Conservation (phyloP, 1,284 basidiomycete genomes). For the Mrakiaceae sp. region DNA sequence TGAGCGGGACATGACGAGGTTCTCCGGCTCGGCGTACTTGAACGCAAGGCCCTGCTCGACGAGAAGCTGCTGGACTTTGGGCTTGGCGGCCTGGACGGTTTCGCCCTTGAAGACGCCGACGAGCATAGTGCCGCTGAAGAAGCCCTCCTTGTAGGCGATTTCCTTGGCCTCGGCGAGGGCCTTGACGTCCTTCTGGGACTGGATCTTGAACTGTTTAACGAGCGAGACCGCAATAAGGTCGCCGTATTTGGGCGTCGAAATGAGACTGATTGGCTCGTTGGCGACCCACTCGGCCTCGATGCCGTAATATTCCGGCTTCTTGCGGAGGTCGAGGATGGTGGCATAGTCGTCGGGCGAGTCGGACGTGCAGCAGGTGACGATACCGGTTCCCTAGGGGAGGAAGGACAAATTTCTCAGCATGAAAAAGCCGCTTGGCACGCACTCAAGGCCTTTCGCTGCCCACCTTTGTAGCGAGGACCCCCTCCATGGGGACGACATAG, state of each 20-base stretch:
- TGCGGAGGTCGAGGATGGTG: slow-evolving; percentile 82
- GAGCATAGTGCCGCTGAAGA: slow-evolving; percentile 85
- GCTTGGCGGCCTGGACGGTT: slow-evolving; percentile 81
- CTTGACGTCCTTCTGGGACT: slow-evolving; percentile 87
- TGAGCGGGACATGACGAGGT: slow-evolving; percentile 76
- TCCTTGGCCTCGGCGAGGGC: slow-evolving; percentile 95
- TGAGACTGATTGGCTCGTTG: slow-evolving; percentile 75
- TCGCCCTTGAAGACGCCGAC: slow-evolving; percentile 80
- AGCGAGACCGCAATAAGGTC: slow-evolving; percentile 82
- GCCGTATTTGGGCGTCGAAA: slow-evolving; percentile 81
- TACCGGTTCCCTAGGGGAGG: slow-evolving; percentile 69
- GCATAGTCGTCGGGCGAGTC: slow-evolving; percentile 97
- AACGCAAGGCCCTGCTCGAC: slow-evolving; percentile 69
- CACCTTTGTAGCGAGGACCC: slow-evolving; percentile 83
- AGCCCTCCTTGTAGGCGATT: slow-evolving; percentile 95
- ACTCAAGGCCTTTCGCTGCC: slow-evolving; percentile 12
- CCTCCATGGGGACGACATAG: slow-evolving; percentile 96
- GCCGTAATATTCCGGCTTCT: slow-evolving; percentile 95
- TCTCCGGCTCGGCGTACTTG: slow-evolving; percentile 93
- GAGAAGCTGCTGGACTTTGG: slow-evolving; percentile 74
- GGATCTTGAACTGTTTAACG: slow-evolving; percentile 84
- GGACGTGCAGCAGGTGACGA: slow-evolving; percentile 95
- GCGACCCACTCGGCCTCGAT: slow-evolving; percentile 84
- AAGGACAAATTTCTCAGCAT: background rate
- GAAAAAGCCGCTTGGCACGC: background rate